Percentiles rank a stretch among this genome's conserved stretches.
Evolutionary conservation across 495 filamentous ascomycete species (phyloP).

Genomic region (Pyrenopolyporus hunteri): DNA sequence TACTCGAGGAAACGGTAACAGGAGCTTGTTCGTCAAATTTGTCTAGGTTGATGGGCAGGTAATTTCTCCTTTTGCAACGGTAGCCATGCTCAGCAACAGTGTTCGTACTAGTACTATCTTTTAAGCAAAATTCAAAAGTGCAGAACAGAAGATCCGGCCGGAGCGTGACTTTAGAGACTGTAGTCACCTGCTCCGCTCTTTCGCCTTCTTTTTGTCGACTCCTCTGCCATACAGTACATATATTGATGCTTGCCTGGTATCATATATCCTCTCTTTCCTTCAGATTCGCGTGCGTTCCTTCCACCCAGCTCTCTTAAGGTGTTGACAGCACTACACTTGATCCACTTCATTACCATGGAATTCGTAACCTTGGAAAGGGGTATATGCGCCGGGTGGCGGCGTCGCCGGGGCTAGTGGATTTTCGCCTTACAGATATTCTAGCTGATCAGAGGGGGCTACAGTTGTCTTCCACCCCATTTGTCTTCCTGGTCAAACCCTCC

Average conservation of each 20-base stretch:
- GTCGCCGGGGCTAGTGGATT: not conserved
- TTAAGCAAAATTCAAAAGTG: constrained; percentile 33
- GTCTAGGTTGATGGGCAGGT: not conserved
- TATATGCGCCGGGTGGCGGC: not conserved
- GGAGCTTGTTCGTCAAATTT: constrained; percentile 5
- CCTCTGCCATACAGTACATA: not conserved
- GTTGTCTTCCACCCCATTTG: too few species aligned
- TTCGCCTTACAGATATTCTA: not conserved
- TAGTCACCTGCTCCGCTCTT: constrained; percentile 3
- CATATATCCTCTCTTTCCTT: not conserved
- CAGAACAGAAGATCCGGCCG: constrained; percentile 29
- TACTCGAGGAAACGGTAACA: constrained; percentile 21
- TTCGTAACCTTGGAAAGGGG: not conserved
- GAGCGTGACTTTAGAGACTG: constrained; percentile 21
- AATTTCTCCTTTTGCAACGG: constrained; percentile 20
- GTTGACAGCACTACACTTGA: not conserved
- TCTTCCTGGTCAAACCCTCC: too few species aligned
- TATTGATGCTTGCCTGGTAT: constrained; percentile 11
- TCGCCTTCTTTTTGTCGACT: not conserved
- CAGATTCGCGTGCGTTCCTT: not conserved
- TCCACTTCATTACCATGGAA: not conserved
- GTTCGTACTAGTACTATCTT: constrained; percentile 27
- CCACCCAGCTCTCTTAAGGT: not conserved
- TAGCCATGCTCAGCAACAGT: constrained; percentile 16
- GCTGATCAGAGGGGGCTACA: not conserved